Evolutionary conservation across 441 rosid genomes (phyloP).

Genomic region (Breynia disticha): DNA sequence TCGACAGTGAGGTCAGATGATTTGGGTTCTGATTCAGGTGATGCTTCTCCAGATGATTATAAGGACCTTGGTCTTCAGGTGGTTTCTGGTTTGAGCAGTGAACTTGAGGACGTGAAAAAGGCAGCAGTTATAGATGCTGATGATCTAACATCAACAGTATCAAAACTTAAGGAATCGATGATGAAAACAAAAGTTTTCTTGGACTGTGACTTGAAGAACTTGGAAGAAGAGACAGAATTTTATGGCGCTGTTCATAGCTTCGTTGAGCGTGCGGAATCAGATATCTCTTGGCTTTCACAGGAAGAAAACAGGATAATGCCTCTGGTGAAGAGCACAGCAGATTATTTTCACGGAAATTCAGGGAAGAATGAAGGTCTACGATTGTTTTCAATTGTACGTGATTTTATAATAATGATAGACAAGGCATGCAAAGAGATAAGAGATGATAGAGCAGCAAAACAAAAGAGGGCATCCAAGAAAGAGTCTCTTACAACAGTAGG

Average conservation of each 20-base stretch:
- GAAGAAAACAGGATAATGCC: constrained; percentile 79
- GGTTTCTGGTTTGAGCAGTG: constrained; percentile 62
- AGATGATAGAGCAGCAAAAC: constrained; percentile 28
- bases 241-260: constrained; percentile 42
- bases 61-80: constrained; percentile 71
- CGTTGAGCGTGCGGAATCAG: constrained; percentile 48
- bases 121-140: constrained; percentile 77
- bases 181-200: constrained; percentile 53
- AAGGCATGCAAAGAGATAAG: constrained; percentile 66
- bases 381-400: constrained; percentile 65
- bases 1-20: constrained; percentile 52
- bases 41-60: constrained; percentile 44
- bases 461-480: constrained; percentile 21
- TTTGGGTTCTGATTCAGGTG: constrained; percentile 27
- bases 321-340: constrained; percentile 77
- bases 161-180: constrained; percentile 46
- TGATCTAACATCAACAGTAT: constrained; percentile 44
- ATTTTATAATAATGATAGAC: constrained; percentile 71
- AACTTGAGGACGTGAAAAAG: constrained; percentile 65
- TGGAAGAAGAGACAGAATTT: constrained; percentile 61
- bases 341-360: constrained; percentile 88
- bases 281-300: constrained; percentile 38
- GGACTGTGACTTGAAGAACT: constrained; percentile 46
- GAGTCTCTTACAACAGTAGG: constrained; percentile 20
- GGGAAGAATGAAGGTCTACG: constrained; percentile 85